Conservation (phyloP, 2,329 filamentous ascomycete genomes). For the Metarhizium robertsii region DNA sequence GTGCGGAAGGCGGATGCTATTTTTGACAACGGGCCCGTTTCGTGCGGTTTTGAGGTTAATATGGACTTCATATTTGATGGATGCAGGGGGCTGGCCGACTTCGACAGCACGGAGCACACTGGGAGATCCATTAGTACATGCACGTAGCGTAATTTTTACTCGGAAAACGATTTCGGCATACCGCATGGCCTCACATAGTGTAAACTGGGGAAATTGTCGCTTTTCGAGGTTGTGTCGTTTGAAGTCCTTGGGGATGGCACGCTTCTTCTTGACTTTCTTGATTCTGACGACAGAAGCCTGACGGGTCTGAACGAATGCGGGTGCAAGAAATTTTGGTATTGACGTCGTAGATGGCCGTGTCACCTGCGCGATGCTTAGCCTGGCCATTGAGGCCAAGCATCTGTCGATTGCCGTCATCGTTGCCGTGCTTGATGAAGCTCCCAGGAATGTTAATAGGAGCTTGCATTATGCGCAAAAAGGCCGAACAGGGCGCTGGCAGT, state of each 20-base stretch:
- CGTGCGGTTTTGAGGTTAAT: slow-evolving; percentile 76
- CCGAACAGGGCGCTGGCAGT: slow-evolving; percentile 1
- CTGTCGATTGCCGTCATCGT: slow-evolving; percentile 43
- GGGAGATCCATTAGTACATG: slow-evolving; percentile 1
- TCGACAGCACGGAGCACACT: slow-evolving; percentile 90
- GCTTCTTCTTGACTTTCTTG: slow-evolving; percentile 47
- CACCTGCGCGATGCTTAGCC: slow-evolving; percentile 34
- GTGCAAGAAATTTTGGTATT: slow-evolving; percentile 41
- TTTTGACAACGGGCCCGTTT: slow-evolving; percentile 79
- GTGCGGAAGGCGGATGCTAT: slow-evolving; percentile 79
- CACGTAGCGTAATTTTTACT: not conserved
- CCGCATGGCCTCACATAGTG: slow-evolving; percentile 90
- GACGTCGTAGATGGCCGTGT: slow-evolving; percentile 31
- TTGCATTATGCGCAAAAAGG: slow-evolving; percentile 7
- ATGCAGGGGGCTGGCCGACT: slow-evolving; percentile 67
- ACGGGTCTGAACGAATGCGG: slow-evolving; percentile 35
- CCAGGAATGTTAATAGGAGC: not conserved
- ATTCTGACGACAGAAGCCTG: slow-evolving; percentile 30
- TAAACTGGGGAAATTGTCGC: slow-evolving; percentile 56
- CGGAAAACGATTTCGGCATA: slow-evolving; percentile 26
- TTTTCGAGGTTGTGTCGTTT: slow-evolving; percentile 58
- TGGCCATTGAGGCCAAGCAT: slow-evolving; percentile 46
- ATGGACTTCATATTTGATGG: slow-evolving; percentile 80
- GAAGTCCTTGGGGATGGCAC: slow-evolving; percentile 53
- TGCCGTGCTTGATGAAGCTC: slow-evolving; percentile 14